These are phyloP conservation scores for Albatrellus ellisii DNA, from an alignment of 768 basidiomycete species.

Conservation along the genomic window DNA sequence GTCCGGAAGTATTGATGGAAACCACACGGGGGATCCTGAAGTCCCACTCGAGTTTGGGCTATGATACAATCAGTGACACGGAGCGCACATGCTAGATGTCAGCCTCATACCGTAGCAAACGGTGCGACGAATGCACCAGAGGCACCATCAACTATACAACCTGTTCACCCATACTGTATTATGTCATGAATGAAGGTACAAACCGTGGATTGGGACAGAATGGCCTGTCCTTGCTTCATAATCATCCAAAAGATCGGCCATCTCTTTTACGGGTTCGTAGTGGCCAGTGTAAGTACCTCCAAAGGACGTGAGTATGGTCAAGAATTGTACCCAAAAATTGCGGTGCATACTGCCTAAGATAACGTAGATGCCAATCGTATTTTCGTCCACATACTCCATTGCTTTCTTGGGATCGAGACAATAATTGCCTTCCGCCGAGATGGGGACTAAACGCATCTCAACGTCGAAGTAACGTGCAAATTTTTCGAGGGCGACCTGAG, in stretches of 20 bases:
- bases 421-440: slow-evolving; percentile 57
- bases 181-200: background rate
- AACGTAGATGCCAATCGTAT: slow-evolving; percentile 58
- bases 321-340: background rate
- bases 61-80: slow-evolving; percentile 15
- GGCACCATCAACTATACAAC: slow-evolving; percentile 36
- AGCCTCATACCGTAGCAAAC: slow-evolving; percentile 25
- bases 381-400: slow-evolving; percentile 56
- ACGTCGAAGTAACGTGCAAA: slow-evolving; percentile 60
- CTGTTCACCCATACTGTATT: slow-evolving; percentile 2
- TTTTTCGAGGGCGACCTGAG: slow-evolving; percentile 59
- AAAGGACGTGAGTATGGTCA: background rate
- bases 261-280: slow-evolving; percentile 75
- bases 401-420: slow-evolving; percentile 60
- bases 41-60: slow-evolving; percentile 42
- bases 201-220: slow-evolving; percentile 30
- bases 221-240: slow-evolving; percentile 36
- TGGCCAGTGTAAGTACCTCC: slow-evolving; percentile 35
- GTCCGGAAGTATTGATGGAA: slow-evolving; percentile 44
- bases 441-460: slow-evolving; percentile 50
- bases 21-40: slow-evolving; percentile 47
- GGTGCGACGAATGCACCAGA: slow-evolving; percentile 53
- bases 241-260: slow-evolving; percentile 57
- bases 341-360: slow-evolving; percentile 34
- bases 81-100: background rate